phyloP scores from a whole-genome alignment of 108 stramenopile genomes.

The Skeletonema marinoi region DNA sequence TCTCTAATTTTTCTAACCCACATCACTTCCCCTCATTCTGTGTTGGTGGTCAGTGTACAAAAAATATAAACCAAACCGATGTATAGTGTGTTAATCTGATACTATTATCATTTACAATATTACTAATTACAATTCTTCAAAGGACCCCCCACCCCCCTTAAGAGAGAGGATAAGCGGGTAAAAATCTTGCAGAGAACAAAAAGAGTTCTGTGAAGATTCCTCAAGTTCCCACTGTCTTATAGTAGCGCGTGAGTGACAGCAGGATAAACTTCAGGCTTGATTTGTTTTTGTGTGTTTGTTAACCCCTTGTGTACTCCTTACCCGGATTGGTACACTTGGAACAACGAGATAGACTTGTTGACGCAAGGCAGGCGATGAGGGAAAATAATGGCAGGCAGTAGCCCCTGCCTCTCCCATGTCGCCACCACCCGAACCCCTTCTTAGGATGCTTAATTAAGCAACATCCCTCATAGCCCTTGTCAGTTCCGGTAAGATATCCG shows the following conservation, averaged over 20 bases:
- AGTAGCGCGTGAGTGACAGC: neutral
- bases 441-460: neutral
- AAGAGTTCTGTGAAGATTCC: neutral
- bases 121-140: neutral
- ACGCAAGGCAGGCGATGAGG: neutral
- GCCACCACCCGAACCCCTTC: neutral
- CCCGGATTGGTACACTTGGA: slow-evolving; percentile 4
- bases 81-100: neutral
- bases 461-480: slow-evolving; percentile 84
- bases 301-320: slow-evolving; percentile 3
- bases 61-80: no score
- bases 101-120: neutral
- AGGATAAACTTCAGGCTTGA: neutral
- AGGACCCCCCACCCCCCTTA: neutral
- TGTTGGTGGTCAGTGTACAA: no score
- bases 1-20: no score
- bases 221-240: neutral
- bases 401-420: neutral
- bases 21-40: no score
- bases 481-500: slow-evolving; percentile 70
- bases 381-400: neutral
- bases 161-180: neutral
- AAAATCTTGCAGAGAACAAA: neutral
- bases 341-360: neutral
- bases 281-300: neutral